Conservation (phyloP, 805 yeast species). For the Kluyveromyces starmeri region DNA sequence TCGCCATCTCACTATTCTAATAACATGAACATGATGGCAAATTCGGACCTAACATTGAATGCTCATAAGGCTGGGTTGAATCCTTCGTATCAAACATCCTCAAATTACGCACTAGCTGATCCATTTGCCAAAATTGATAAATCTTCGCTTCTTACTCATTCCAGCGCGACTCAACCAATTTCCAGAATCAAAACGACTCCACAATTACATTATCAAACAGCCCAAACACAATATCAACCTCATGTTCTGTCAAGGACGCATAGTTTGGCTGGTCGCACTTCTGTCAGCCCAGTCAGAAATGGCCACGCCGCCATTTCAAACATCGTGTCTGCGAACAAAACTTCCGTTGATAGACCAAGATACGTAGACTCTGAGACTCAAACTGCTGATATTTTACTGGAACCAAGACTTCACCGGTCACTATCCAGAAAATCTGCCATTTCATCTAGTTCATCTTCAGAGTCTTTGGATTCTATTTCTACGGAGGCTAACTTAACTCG, state of each 20-base stretch:
- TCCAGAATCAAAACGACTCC: background rate
- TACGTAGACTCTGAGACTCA: conserved; percentile 10
- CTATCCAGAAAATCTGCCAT: conserved; percentile 1
- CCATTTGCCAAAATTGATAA: conserved; percentile 5
- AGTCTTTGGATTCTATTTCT: conserved; percentile 7
- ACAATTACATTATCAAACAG: background rate
- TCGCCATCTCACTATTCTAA: background rate
- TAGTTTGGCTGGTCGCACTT: conserved; percentile 1
- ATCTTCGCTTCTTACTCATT: conserved; percentile 9
- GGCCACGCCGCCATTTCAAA: conserved; percentile 8
- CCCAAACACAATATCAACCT: no score
- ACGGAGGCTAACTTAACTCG: conserved; percentile 18
- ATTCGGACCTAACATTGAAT: background rate
- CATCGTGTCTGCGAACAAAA: conserved; percentile 6
- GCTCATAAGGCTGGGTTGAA: background rate
- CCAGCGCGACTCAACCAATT: background rate
- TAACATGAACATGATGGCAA: background rate
- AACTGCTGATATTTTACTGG: conserved; percentile 1
- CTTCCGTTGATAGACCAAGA: conserved; percentile 4
- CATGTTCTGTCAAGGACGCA: background rate
- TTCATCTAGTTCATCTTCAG: conserved; percentile 5
- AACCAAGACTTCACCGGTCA: background rate
- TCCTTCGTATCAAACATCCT: conserved; percentile 3
- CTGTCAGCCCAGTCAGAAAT: conserved; percentile 4
- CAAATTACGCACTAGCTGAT: conserved; percentile 2